Evolutionary conservation across 148 eudicot genomes (phyloP).

Genomic region (Vaccinium vitisidaea): DNA sequence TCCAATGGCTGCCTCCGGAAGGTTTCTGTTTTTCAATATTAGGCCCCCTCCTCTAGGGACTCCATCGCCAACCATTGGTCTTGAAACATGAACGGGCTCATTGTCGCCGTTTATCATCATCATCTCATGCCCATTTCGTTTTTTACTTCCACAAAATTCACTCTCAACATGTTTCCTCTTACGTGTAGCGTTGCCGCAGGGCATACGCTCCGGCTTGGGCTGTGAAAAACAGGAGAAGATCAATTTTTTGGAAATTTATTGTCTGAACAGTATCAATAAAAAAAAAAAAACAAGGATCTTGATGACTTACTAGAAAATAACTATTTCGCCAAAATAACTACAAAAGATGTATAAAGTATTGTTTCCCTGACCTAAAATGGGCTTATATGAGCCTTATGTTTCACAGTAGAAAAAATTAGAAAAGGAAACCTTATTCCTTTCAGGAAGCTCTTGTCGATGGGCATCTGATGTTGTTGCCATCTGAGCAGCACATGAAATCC

Average conservation of each 20-base stretch:
- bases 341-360: background rate
- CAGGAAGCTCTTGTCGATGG: slow-evolving; percentile 27
- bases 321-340: too few species aligned
- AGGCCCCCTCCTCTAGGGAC: too few species aligned
- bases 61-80: slow-evolving; percentile 94
- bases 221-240: slow-evolving; percentile 15
- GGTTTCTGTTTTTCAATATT: slow-evolving; percentile 33
- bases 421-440: slow-evolving; percentile 36
- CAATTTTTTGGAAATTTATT: slow-evolving; percentile 6
- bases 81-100: slow-evolving; percentile 86
- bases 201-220: slow-evolving; percentile 18
- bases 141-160: slow-evolving; percentile 31
- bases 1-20: slow-evolving; percentile 63
- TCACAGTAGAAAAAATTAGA: background rate
- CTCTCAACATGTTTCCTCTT: slow-evolving; percentile 38
- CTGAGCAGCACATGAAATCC: slow-evolving; percentile 74
- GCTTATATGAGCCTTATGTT: background rate
- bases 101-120: too few species aligned
- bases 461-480: slow-evolving; percentile 54
- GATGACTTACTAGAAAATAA: background rate
- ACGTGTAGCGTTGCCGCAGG: background rate
- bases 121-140: slow-evolving; percentile 22
- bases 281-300: background rate
- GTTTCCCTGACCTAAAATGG: background rate
- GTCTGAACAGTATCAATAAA: background rate